Conservation (phyloP, 2,329 filamentous ascomycete species). For the Sclerotinia glacialis region DNA sequence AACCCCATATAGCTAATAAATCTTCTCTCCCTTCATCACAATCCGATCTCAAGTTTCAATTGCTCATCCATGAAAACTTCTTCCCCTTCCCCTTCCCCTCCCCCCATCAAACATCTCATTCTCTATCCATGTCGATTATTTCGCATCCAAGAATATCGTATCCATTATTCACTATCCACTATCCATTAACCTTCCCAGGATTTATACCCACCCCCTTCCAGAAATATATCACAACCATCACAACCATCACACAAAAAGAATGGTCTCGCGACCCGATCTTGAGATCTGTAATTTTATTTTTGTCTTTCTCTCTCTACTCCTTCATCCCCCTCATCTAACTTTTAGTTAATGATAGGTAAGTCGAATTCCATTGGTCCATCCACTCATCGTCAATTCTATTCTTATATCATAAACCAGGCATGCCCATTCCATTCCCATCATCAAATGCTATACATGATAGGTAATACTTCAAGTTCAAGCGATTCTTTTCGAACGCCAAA, state of each 20-base stretch:
- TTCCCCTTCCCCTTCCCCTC: background rate
- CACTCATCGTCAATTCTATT: background rate
- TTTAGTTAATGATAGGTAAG: background rate
- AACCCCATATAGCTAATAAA: no score
- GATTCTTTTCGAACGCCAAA: slow-evolving; percentile 3
- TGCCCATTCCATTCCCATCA: background rate
- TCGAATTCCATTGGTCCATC: background rate
- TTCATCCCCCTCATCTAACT: background rate
- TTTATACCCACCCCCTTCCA: background rate
- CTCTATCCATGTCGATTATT: no score
- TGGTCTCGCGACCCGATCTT: no score
- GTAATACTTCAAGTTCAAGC: background rate
- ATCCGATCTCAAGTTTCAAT: no score
- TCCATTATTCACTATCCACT: no score
- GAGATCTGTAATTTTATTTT: background rate
- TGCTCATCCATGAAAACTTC: no score
- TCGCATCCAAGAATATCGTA: no score
- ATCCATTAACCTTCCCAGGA: background rate
- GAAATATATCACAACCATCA: background rate
- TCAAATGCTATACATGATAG: background rate
- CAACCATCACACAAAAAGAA: background rate
- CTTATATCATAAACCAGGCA: background rate
- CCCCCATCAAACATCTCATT: background rate
- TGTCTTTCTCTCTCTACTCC: background rate
- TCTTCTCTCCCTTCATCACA: no score